These are phyloP conservation scores for Alternaria ethzedia DNA, from an alignment of 2,329 filamentous ascomycete species.

Conservation along the genomic window DNA sequence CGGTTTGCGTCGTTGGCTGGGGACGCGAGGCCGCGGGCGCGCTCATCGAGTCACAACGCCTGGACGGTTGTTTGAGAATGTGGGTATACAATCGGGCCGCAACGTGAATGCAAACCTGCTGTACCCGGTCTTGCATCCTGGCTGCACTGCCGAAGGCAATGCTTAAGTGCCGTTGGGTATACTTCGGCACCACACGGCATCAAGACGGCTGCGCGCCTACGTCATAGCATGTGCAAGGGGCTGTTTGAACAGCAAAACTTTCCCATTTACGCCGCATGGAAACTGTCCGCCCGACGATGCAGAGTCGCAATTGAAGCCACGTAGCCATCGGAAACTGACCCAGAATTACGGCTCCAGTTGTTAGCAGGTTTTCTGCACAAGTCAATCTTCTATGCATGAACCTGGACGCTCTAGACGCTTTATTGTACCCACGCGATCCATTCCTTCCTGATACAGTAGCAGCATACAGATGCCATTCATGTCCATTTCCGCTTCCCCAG, in stretches of 20 bases:
- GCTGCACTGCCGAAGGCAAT: conserved; percentile 3
- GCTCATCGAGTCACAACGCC: conserved; percentile 1
- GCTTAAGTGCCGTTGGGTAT: conserved; percentile 5
- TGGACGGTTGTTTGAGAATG: not conserved
- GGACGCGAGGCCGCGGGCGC: conserved; percentile 4
- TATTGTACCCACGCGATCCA: not conserved
- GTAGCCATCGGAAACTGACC: conserved; percentile 6
- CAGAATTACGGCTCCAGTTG: not conserved
- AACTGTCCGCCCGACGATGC: not conserved
- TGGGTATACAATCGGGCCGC: conserved; percentile 9
- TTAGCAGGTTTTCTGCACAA: not conserved
- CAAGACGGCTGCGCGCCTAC: not conserved
- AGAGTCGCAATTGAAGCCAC: conserved; percentile 13
- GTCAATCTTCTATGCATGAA: conserved; percentile 14
- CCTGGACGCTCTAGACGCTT: conserved; percentile 3
- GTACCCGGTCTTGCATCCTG: conserved; percentile 1
- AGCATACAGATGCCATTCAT: not conserved
- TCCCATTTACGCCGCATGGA: not conserved
- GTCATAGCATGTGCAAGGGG: not conserved
- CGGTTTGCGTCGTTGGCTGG: conserved; percentile 2
- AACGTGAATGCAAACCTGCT: conserved; percentile 8
- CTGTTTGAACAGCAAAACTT: not conserved
- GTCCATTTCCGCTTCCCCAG: conserved; percentile 18
- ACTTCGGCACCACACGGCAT: not conserved
- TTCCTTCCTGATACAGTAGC: conserved; percentile 9